These are phyloP conservation scores for Penicillium mononematosum DNA, from an alignment of 495 filamentous ascomycete species.

Conservation along the genomic window DNA sequence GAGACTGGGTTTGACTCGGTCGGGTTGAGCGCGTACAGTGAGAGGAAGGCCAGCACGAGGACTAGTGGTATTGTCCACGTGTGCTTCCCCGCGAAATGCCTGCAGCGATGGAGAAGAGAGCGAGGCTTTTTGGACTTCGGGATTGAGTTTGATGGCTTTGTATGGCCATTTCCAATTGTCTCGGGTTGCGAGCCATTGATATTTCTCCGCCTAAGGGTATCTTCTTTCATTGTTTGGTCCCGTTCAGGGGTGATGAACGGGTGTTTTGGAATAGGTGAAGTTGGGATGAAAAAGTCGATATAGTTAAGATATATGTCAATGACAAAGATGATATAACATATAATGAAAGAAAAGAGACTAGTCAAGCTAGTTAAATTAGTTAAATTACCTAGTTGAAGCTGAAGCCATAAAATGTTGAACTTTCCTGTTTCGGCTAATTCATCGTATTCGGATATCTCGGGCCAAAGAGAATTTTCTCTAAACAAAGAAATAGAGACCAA, in stretches of 20 bases:
- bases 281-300: neutral
- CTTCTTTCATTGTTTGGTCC: neutral
- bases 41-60: constrained; percentile 55
- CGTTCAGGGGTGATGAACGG: neutral
- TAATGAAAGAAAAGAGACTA: neutral
- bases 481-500: no score
- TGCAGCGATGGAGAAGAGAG: constrained; percentile 54
- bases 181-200: neutral
- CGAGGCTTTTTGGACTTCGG: constrained; percentile 35
- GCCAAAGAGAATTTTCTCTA: no score
- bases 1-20: constrained; percentile 70
- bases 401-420: neutral
- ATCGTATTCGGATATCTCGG: neutral
- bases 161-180: neutral
- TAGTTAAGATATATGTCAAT: neutral
- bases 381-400: neutral
- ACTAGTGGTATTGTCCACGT: constrained; percentile 74
- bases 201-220: neutral
- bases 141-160: neutral
- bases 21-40: constrained; percentile 69
- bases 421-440: neutral
- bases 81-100: constrained; percentile 56
- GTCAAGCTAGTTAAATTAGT: neutral
- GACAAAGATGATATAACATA: neutral
- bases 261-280: neutral